Conservation (phyloP, 352 stramenopile species). For the Labyrinthula sp. region DNA sequence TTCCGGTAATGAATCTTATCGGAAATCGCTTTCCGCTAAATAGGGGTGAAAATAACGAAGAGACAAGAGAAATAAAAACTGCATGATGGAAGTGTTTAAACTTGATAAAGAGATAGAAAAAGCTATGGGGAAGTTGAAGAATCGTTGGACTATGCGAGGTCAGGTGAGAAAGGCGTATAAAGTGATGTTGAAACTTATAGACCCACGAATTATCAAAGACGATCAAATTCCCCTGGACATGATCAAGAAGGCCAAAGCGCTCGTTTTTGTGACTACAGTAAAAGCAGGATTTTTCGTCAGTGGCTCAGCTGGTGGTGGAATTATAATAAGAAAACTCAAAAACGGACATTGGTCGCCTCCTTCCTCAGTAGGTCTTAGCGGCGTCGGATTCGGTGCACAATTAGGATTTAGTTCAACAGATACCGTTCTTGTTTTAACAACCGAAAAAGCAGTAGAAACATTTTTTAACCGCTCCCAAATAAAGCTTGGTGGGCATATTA, state of each 20-base stretch:
- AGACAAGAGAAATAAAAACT: too few relatives aligned
- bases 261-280: slow-evolving; percentile 57
- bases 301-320: slow-evolving; percentile 50
- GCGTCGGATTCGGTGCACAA: slow-evolving; percentile 51
- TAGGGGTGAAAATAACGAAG: too few relatives aligned
- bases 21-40: too few relatives aligned
- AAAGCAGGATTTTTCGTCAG: slow-evolving; percentile 56
- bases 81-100: too few relatives aligned
- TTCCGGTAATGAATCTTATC: too few relatives aligned
- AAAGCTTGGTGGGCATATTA: slow-evolving; percentile 49
- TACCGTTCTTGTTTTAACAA: slow-evolving; percentile 59
- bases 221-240: slow-evolving; percentile 54
- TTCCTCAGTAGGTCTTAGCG: slow-evolving; percentile 49
- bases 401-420: slow-evolving; percentile 50
- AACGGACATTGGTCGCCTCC: slow-evolving; percentile 55
- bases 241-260: slow-evolving; percentile 50
- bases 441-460: slow-evolving; percentile 49
- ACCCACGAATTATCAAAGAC: slow-evolving; percentile 33
- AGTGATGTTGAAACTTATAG: slow-evolving; percentile 24
- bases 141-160: slow-evolving; percentile 19
- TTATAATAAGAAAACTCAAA: slow-evolving; percentile 54
- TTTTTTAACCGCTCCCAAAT: slow-evolving; percentile 53
- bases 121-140: slow-evolving; percentile 17
- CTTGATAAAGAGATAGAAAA: too few relatives aligned
- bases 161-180: slow-evolving; percentile 23